Evolutionary conservation across 345 rosid species (phyloP).

Genomic region (Cardiospermum halicacabum): DNA sequence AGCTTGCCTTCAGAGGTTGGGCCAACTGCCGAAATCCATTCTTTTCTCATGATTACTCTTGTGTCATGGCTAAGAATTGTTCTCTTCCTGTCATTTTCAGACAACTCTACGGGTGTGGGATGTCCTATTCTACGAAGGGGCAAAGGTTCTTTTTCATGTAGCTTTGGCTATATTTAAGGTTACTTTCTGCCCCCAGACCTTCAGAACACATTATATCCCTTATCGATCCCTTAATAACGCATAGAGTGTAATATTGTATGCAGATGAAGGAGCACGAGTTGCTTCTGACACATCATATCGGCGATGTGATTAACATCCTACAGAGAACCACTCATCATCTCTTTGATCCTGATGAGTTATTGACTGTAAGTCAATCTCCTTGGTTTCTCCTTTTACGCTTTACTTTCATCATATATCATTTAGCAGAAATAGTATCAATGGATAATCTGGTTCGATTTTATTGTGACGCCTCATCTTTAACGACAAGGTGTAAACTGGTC

Average conservation of each 20-base stretch:
- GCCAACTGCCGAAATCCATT: background rate
- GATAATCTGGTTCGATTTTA: no score
- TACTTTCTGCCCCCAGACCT: slow-evolving; percentile 10
- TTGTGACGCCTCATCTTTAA: background rate
- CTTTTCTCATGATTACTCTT: background rate
- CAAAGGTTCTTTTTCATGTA: slow-evolving; percentile 91
- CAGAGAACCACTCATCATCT: slow-evolving; percentile 91
- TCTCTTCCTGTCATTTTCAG: slow-evolving; percentile 30
- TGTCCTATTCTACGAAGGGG: slow-evolving; percentile 96
- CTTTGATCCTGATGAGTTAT: slow-evolving; percentile 93
- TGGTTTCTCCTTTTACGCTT: slow-evolving; percentile 5
- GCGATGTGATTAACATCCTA: slow-evolving; percentile 78
- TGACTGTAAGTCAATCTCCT: slow-evolving; percentile 50
- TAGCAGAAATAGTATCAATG: no score
- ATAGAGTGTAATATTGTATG: no score
- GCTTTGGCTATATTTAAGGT: slow-evolving; percentile 98
- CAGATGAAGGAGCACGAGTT: slow-evolving; percentile 96
- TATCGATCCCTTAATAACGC: no score
- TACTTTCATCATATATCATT: background rate
- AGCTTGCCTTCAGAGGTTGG: slow-evolving; percentile 98
- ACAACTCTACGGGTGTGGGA: slow-evolving; percentile 98
- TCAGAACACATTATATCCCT: background rate
- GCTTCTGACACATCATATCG: slow-evolving; percentile 86
- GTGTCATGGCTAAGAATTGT: slow-evolving; percentile 8
- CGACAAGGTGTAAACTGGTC: background rate